Base-by-base conservation (phyloP, 306 rosid species). In the Cucurbita ficifolia region DNA sequence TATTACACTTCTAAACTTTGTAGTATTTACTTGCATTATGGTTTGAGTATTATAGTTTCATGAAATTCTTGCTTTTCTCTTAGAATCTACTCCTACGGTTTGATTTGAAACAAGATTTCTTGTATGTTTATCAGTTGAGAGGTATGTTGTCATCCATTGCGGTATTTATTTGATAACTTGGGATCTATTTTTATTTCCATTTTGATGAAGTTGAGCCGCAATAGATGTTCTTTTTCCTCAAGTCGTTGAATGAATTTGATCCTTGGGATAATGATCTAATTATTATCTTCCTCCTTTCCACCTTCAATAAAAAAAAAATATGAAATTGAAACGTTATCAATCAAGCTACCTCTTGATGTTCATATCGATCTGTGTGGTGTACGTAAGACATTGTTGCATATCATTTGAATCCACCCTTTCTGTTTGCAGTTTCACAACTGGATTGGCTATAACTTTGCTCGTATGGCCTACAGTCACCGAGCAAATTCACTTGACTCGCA, bases 391-490 rank as follows among this genome's bases (percentile, higher is more conserved):
- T 58, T 22, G 36, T 56, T 3, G 16, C 13, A 58, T 29, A 16
- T 14, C 18, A 63, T 38, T 38, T 69, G 59, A 43, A 59, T 43
- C 42, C 13, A 54, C 52, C 11, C 40, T 29, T 46, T 46, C 10
- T 60, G 43, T 38, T 61, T 75, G 35, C 42, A 92, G 98, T 85
- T 57, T 87, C 59, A 83, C 94, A 10, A 55, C 97, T 19, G 98
- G 83, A 70, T 39, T 88, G 8, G 95, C 86, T 19, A 84, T 57
- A 13, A 70, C 79, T 16, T 60, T 81, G 76, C 79, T 81, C 19
- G 68, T 84, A 21, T 88, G 95, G 95, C 85, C 95, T 11, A 88
- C 95, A 14, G 60, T 86, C 50, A 75, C 87, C 1, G 95, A 88
- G 75, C 91, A 88, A 48, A 78, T 78, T 72, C 85, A 86, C 76